phyloP scores from a whole-genome alignment of 2,329 filamentous ascomycete species.

The Paradendryphiella salina region DNA sequence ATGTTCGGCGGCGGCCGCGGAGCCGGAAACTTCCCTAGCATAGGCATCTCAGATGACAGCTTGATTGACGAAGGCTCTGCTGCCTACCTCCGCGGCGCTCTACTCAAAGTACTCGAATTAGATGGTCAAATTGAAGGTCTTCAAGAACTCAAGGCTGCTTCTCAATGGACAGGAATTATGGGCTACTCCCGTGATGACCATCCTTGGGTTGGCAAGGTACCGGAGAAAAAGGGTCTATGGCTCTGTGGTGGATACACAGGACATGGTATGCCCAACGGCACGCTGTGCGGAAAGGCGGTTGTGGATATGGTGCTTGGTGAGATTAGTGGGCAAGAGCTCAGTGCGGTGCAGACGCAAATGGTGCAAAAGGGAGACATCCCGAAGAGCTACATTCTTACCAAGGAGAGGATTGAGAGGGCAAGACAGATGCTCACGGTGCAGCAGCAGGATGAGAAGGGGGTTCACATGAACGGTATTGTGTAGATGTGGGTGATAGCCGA shows the following conservation, averaged over 20 bases:
- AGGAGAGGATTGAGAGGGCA: constrained; percentile 41
- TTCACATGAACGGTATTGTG: constrained; percentile 34
- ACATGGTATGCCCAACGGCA: constrained; percentile 77
- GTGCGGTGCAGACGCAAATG: constrained; percentile 35
- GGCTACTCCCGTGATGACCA: constrained; percentile 66
- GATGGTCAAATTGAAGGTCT: constrained; percentile 44
- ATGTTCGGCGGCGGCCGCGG: constrained; percentile 74
- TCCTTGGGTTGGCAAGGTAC: constrained; percentile 74
- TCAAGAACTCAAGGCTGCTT: constrained; percentile 52
- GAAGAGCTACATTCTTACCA: constrained; percentile 44
- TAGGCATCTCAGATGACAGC: constrained; percentile 65
- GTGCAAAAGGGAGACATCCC: constrained; percentile 44
- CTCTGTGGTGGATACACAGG: constrained; percentile 69
- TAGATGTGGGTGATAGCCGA: constrained; percentile 9
- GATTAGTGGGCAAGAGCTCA: constrained; percentile 41
- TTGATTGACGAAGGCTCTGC: constrained; percentile 61
- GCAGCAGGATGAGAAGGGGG: constrained; percentile 37
- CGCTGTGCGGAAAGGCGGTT: constrained; percentile 66
- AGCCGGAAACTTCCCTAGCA: constrained; percentile 49
- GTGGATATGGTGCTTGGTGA: constrained; percentile 60
- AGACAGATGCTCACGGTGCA: constrained; percentile 40
- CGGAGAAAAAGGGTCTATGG: constrained; percentile 61
- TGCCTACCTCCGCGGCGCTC: constrained; percentile 56
- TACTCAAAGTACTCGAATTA: constrained; percentile 45
- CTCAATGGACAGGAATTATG: constrained; percentile 79